Percentiles rank a stretch among this genome's conserved stretches.
Conservation (phyloP, 2,329 filamentous ascomycete species). For the Clonostachys byssicola region DNA sequence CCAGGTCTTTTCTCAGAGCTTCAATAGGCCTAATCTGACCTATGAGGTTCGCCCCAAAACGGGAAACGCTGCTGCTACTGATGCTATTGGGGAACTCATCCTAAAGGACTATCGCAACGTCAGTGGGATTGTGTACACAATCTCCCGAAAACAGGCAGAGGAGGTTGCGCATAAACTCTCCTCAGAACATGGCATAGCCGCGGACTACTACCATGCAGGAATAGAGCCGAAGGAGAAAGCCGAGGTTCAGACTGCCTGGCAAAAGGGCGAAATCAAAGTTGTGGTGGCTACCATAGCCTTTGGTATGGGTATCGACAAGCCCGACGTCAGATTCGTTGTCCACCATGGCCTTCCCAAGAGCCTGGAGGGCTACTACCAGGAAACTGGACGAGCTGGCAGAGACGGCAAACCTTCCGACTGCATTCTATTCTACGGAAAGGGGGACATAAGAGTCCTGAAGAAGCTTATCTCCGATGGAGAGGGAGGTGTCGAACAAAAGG, state of each 20-base stretch:
- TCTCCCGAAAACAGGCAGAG: conserved; percentile 82
- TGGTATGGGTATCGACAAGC: conserved; percentile 99
- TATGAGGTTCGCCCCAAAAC: conserved; percentile 79
- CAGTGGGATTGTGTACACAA: conserved; percentile 89
- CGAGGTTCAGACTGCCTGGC: conserved; percentile 76
- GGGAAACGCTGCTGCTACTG: conserved; percentile 40
- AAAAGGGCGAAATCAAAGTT: conserved; percentile 73
- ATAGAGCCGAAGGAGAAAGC: conserved; percentile 66
- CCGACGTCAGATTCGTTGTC: conserved; percentile 93
- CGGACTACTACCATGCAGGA: conserved; percentile 82
- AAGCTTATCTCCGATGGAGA: conserved; percentile 83
- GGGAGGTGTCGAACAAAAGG: conserved; percentile 73
- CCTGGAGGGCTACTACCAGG: conserved; percentile 96
- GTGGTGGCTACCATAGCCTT: conserved; percentile 98
- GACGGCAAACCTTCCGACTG: conserved; percentile 86
- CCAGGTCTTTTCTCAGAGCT: conserved; percentile 82
- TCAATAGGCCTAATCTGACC: conserved; percentile 91
- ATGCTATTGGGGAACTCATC: conserved; percentile 62
- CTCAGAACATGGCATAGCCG: conserved; percentile 57
- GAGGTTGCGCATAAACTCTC: conserved; percentile 68
- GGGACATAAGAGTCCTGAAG: conserved; percentile 68
- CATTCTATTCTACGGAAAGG: conserved; percentile 83
- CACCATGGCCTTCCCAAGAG: conserved; percentile 93
- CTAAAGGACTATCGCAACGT: conserved; percentile 63
- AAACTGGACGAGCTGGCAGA: conserved; percentile 90